phyloP scores from a whole-genome alignment of 345 rosid genomes.

The Eucalyptus curtisii region DNA sequence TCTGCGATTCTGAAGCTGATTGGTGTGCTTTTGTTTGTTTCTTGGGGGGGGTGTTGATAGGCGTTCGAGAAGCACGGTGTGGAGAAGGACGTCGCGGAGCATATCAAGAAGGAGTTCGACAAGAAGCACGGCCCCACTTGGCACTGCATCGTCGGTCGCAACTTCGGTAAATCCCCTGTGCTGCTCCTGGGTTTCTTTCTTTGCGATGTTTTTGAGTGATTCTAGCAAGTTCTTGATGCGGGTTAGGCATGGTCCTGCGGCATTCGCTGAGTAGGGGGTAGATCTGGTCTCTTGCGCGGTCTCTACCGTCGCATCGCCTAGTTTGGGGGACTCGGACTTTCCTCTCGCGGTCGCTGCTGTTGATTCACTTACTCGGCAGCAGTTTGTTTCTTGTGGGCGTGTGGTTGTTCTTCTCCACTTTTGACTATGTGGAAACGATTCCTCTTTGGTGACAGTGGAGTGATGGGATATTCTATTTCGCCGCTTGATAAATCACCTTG shows the following conservation, averaged over 20 bases:
- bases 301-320: not conserved
- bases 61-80: slow-evolving; percentile 73
- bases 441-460: not conserved
- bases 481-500: not conserved
- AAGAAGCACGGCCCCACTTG: slow-evolving; percentile 92
- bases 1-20: not conserved
- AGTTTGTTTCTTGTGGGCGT: not conserved
- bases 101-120: slow-evolving; percentile 95
- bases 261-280: not conserved
- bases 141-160: slow-evolving; percentile 99
- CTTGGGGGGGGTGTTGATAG: slow-evolving; percentile 13
- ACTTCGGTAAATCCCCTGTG: slow-evolving; percentile 57
- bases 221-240: not conserved
- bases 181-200: not conserved
- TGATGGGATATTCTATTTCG: not conserved
- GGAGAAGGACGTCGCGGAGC: slow-evolving; percentile 97
- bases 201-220: not conserved
- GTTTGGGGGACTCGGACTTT: not conserved
- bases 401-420: not conserved
- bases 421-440: not conserved
- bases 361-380: not conserved
- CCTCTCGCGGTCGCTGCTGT: not conserved
- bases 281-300: not conserved
- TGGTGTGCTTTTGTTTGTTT: not conserved
- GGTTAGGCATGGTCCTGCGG: not conserved